A percentile compares a stretch with the other conserved stretches of the same genome.
Conservation (phyloP, 2,329 filamentous ascomycete genomes). For the Alternaria hordeiaustralica region DNA sequence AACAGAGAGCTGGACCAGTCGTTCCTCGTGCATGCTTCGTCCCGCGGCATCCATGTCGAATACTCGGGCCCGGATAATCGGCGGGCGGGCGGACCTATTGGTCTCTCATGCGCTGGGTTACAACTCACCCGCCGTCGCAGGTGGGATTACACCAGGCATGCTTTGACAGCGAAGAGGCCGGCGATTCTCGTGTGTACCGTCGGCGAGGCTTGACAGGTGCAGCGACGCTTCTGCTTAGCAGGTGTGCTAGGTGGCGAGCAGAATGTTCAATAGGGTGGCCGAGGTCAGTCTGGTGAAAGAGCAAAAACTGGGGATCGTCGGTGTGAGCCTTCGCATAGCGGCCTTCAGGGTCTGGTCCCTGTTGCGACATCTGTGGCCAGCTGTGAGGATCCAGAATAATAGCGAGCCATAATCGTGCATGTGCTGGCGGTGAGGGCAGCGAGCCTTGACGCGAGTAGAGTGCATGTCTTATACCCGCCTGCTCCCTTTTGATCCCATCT, state of each 20-base stretch:
- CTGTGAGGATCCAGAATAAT: conserved; percentile 13
- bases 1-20: conserved; percentile 15
- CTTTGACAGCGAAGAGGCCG: conserved; percentile 5
- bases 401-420: conserved; percentile 11
- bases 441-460: background rate
- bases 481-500: background rate
- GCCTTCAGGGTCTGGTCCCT: conserved; percentile 16
- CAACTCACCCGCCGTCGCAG: conserved; percentile 11
- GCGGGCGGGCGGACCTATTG: conserved; percentile 7
- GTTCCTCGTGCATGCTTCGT: conserved; percentile 17
- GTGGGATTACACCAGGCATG: background rate
- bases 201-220: conserved; percentile 1
- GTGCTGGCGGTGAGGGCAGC: conserved; percentile 12
- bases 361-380: conserved; percentile 7
- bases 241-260: background rate
- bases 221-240: background rate
- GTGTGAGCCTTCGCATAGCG: conserved; percentile 10
- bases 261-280: conserved; percentile 3
- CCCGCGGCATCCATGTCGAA: conserved; percentile 16
- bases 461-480: conserved; percentile 2
- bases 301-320: conserved; percentile 14
- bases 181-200: background rate
- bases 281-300: conserved; percentile 6
- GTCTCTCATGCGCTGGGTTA: conserved; percentile 11
- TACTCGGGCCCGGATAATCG: conserved; percentile 9